Evolutionary conservation across 2,329 filamentous ascomycete species (phyloP).

Genomic region (Arthrinium puccinioides): DNA sequence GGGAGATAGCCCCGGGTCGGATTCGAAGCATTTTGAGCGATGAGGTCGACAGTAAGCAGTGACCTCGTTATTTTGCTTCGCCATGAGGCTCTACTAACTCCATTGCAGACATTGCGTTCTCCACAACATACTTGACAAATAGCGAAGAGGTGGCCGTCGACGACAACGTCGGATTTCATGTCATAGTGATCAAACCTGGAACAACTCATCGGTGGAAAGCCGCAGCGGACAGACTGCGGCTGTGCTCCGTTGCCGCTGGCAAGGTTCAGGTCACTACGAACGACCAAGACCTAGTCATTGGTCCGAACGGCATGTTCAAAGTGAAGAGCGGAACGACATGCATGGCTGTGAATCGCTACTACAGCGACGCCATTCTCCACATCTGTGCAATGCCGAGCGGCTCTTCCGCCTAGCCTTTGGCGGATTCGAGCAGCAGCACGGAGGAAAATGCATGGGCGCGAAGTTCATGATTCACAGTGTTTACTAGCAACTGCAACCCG

Average conservation of each 20-base stretch:
- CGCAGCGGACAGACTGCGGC: conserved; percentile 23
- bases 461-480: neutral
- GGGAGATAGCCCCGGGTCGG: conserved; percentile 38
- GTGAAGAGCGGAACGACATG: conserved; percentile 30
- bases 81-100: too few relatives aligned
- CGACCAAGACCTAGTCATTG: conserved; percentile 30
- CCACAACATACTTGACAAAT: conserved; percentile 31
- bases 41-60: conserved; percentile 28
- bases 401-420: conserved; percentile 4
- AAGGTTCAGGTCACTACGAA: conserved; percentile 31
- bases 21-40: conserved; percentile 19
- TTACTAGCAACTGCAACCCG: neutral
- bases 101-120: conserved; percentile 34
- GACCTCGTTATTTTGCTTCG: too few relatives aligned
- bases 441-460: too few relatives aligned
- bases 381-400: conserved; percentile 20
- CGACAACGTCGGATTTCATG: conserved; percentile 31
- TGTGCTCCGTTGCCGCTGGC: conserved; percentile 32
- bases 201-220: conserved; percentile 21
- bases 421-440: too few relatives aligned
- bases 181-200: conserved; percentile 32
- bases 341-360: conserved; percentile 33
- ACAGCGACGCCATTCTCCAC: conserved; percentile 36
- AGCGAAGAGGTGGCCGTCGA: conserved; percentile 27
- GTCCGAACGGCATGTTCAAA: conserved; percentile 36